Conservation (phyloP, 2,329 filamentous ascomycete genomes). For the Fusarium sp. region DNA sequence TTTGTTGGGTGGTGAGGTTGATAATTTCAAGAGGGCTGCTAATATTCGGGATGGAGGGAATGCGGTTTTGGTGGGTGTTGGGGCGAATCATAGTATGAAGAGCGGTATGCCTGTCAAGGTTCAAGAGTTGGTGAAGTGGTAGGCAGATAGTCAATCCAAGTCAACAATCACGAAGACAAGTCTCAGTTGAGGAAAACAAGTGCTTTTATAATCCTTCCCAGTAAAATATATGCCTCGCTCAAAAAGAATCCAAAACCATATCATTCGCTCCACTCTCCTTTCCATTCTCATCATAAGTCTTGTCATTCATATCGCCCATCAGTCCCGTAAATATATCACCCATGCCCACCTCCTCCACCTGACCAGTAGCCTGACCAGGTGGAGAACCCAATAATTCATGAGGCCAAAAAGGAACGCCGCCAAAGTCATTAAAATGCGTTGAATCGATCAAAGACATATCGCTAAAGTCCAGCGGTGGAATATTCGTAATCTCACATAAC, state of each 20-base stretch:
- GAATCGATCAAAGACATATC: conserved; percentile 11
- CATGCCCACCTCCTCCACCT: background rate
- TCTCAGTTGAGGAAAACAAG: background rate
- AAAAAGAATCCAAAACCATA: background rate
- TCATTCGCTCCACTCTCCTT: background rate
- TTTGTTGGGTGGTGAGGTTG: conserved; percentile 60
- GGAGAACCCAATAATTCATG: background rate
- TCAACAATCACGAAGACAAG: background rate
- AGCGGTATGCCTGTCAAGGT: conserved; percentile 36
- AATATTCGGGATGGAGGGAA: conserved; percentile 67
- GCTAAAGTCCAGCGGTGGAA: conserved; percentile 1
- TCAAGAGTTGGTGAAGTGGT: conserved; percentile 35
- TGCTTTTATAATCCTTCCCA: background rate
- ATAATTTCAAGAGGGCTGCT: conserved; percentile 62
- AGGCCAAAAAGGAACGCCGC: conserved; percentile 1
- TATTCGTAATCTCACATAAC: conserved; percentile 14
- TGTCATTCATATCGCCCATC: background rate
- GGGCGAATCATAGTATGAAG: conserved; percentile 64
- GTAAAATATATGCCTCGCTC: background rate
- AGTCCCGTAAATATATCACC: background rate
- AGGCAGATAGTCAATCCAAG: background rate
- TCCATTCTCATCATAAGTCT: rapidly evolving
- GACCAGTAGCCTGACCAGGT: background rate
- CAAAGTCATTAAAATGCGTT: background rate
- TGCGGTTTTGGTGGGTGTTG: conserved; percentile 68